A percentile compares a stretch with the other conserved stretches of the same genome.
phyloP scores from a whole-genome alignment of 2,329 filamentous ascomycete species.

The Colletotrichum navitas region DNA sequence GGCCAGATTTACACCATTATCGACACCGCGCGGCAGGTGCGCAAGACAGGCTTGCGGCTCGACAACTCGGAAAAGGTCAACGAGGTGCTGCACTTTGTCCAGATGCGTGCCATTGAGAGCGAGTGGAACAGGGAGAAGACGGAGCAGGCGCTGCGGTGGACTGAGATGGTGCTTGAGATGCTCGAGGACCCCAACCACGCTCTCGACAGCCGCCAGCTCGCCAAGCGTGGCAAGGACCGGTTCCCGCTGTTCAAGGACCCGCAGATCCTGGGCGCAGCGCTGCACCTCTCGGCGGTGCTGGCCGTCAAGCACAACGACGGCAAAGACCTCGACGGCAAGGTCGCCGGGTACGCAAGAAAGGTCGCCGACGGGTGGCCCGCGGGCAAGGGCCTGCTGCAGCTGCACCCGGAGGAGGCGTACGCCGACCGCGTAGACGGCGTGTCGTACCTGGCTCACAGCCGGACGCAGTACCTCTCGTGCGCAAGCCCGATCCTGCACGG shows the following conservation, averaged over 20 bases:
- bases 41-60: conserved; percentile 61
- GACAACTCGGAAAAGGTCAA: conserved; percentile 56
- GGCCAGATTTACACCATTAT: conserved; percentile 62
- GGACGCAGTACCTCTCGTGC: conserved; percentile 53
- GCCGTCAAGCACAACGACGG: conserved; percentile 51
- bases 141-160: conserved; percentile 59
- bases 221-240: conserved; percentile 20
- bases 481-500: conserved; percentile 55
- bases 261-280: conserved; percentile 55
- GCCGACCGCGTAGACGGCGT: conserved; percentile 27
- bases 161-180: conserved; percentile 63
- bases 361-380: conserved; percentile 58
- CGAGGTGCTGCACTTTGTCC: conserved; percentile 54
- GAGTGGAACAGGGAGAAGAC: conserved; percentile 53
- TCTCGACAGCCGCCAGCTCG: conserved; percentile 39
- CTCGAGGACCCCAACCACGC: conserved; percentile 59
- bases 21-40: conserved; percentile 61
- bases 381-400: conserved; percentile 50
- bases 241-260: conserved; percentile 57
- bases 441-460: conserved; percentile 49
- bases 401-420: conserved; percentile 54
- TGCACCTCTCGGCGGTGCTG: conserved; percentile 59
- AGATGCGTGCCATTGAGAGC: conserved; percentile 57
- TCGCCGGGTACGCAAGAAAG: conserved; percentile 53
- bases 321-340: conserved; percentile 50